Base-by-base conservation (phyloP, 805 yeast genomes). In the Kodamaea hsintzibuensis region DNA sequence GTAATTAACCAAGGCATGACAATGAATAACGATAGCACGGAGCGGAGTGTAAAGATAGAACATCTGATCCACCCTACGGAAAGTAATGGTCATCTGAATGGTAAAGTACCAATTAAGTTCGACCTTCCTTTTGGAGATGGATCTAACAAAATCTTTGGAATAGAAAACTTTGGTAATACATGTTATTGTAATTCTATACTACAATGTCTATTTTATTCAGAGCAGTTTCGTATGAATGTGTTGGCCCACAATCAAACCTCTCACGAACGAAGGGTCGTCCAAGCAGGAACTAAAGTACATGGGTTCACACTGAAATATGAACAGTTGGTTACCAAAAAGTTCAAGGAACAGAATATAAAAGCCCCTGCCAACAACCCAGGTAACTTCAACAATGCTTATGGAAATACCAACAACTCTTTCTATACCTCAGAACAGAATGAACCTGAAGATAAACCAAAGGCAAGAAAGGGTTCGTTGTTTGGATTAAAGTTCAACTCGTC, bases 161-260 rank as follows among this genome's bases (percentile, higher is more conserved):
- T 87, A 81, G 95, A 89, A 65, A 89, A 89, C 65, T 88, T 88
- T 62, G 96, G 96, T 1, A 87, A 91, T 67, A 91, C 98, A 0
- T 95, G 98, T 72, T 93, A 93, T 73, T 89, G 96, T 70, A 95
- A 95, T 62, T 90, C 97, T 8, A 89, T 95, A 30, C 72, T 95
- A 19, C 99, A 95, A 68, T 90, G 96, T 60, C 78, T 93, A 8
- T 93, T 82, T 74, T 86, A 88, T 71, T 80, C 93, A 2, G 78
- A 81, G 22, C 80, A 79, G 27, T 91, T 95, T 63, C 80, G 98
- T 1, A 67, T 84, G 48, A 70, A 73, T 50, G 77, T 76, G 25
- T 55, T 72, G 9, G 53, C 59, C n/a, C 74, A 76, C 57, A 69
- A 69, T 33, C 47, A 49, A 7, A 58, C 65, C 1, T 60, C 64